Base-by-base conservation (phyloP, 2,329 filamentous ascomycete species). In the Septoria linicola region DNA sequence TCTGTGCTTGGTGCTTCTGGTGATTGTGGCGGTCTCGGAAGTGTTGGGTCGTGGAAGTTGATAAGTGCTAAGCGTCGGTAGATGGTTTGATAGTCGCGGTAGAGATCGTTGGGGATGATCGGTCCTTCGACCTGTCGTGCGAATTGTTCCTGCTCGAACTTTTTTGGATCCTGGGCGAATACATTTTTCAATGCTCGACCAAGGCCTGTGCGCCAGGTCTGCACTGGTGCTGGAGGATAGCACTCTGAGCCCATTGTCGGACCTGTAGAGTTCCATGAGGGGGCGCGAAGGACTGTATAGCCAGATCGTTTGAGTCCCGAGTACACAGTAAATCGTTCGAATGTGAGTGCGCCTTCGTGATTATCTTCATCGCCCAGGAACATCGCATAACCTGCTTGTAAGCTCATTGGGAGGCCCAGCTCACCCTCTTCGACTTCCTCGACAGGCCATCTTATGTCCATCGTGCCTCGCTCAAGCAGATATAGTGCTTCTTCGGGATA, bases 401-500 rank as follows among this genome's bases (percentile, higher is more conserved):
- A 73, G 69, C 88, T 95, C 76, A 99, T 84, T 0, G 92, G 90
- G n/a, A 93, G 70, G 0, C 86, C 87, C 3, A 78, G 72, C 5
- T 83, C 80, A 51, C 79, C 77, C 30, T 82, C 81, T 10, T 62
- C 61, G 13, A 56, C 62, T 3, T 63, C 66, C 17, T 52, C 52
- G 0, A 58, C 60, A 8, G 89, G 89, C 88, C 89, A 96, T 76
- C 90, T 85, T 34, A 96, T 79, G 69, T 97, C 89, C 63, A 97
- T 64, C 40, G 82, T 90, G 0, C 92, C 93, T 63, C 93, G 77
- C 73, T 99, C 93, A 7, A 97, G 77, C 57, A 96, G 70, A 64
- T 90, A 96, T 46, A 99, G 76, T 4, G 90, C 88, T 70, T 99
- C 93, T 67, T 99, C 93, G 0, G 92, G 92, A 32, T 96, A 70